Conservation (phyloP, 169 alveolate genomes). For the Blepharisma undulans region DNA sequence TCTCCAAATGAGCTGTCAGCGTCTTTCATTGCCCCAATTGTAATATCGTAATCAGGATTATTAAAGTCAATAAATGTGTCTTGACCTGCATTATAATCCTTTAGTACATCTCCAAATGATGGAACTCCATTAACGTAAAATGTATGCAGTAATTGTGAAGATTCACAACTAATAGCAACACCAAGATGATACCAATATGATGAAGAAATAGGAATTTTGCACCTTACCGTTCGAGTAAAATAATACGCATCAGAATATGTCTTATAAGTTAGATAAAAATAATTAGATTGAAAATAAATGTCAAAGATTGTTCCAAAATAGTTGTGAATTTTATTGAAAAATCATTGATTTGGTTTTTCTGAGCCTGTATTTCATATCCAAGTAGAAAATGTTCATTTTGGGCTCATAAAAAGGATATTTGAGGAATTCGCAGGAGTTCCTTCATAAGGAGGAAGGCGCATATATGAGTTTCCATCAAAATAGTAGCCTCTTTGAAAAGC, state of each 20-base stretch:
- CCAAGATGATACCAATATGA: too few relatives aligned
- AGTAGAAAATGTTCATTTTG: neutral
- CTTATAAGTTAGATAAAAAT: too few relatives aligned
- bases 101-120: neutral
- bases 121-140: too few relatives aligned
- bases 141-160: too few relatives aligned
- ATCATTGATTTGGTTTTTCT: neutral
- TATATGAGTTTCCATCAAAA: neutral
- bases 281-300: neutral
- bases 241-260: neutral
- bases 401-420: neutral
- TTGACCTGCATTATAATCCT: too few relatives aligned
- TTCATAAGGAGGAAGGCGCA: neutral
- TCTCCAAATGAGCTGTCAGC: neutral
- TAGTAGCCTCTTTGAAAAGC: slow-evolving; percentile 1
- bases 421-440: neutral
- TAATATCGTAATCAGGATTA: neutral
- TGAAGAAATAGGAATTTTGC: neutral
- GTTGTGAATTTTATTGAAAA: neutral
- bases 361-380: neutral
- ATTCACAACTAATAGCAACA: too few relatives aligned
- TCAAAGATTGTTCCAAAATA: neutral
- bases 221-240: neutral
- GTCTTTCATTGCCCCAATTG: neutral
- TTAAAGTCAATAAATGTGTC: neutral